phyloP scores from a whole-genome alignment of 441 rosid species.

The Erodium texanum region DNA sequence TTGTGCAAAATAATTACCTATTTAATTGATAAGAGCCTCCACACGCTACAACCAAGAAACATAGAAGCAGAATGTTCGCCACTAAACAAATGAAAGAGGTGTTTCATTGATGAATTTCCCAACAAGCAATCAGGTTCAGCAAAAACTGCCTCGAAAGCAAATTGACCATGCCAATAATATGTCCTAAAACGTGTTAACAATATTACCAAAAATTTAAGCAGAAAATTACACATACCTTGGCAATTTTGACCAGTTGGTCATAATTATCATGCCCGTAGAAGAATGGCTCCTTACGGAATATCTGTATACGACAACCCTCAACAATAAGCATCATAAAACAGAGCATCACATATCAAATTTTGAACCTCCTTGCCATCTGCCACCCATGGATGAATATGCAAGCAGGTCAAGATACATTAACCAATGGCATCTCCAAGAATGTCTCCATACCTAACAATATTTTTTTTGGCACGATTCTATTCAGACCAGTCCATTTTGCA shows the following conservation, averaged over 20 bases:
- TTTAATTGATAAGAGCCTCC: neutral
- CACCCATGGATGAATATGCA: conserved; percentile 1
- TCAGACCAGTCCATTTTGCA: neutral
- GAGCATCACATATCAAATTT: neutral
- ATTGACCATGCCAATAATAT: neutral
- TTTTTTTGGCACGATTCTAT: neutral
- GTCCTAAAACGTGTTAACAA: neutral
- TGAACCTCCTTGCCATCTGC: neutral
- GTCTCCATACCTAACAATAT: neutral
- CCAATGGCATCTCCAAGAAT: neutral
- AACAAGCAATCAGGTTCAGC: neutral
- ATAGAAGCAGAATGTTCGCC: neutral
- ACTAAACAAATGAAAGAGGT: neutral
- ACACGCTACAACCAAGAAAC: neutral
- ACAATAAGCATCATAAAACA: conserved; percentile 18
- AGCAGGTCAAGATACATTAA: neutral
- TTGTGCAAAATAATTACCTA: neutral
- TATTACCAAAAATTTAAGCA: neutral
- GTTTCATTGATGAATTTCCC: neutral
- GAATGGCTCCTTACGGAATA: conserved; percentile 83
- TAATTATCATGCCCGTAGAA: conserved; percentile 87
- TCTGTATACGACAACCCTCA: conserved; percentile 37
- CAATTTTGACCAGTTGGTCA: conserved; percentile 78
- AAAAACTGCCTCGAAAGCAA: neutral
- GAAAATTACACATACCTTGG: conserved; percentile 46